Evolutionary conservation across 306 rosid genomes (phyloP).

Genomic region (Quercus robur): DNA sequence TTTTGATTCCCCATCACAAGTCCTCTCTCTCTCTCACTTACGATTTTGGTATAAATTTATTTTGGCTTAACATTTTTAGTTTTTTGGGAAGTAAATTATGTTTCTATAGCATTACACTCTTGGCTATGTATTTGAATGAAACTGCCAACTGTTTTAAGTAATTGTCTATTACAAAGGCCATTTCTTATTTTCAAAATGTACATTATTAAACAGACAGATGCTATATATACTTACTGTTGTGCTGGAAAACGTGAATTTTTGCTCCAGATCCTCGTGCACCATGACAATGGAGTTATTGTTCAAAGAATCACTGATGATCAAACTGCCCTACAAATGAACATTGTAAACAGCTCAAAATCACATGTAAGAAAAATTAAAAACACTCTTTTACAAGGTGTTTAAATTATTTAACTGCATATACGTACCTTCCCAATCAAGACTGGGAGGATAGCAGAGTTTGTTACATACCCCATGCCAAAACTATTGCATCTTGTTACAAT

Average conservation of each 20-base stretch:
- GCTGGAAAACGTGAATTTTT: constrained; percentile 74
- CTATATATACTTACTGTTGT: constrained; percentile 41
- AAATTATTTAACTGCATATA: background rate
- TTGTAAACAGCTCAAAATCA: too few species aligned
- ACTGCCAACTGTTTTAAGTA: too few species aligned
- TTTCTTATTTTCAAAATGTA: background rate
- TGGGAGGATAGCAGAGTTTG: constrained; percentile 83
- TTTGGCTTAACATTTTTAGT: too few species aligned
- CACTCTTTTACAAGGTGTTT: background rate
- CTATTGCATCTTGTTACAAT: constrained; percentile 56
- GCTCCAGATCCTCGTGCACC: constrained; percentile 97
- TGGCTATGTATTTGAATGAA: too few species aligned
- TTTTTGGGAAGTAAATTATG: too few species aligned
- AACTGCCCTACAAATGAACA: constrained; percentile 47
- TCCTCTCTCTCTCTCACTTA: too few species aligned
- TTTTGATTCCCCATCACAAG: too few species aligned
- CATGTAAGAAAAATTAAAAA: background rate
- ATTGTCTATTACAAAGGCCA: too few species aligned
- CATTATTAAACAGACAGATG: background rate
- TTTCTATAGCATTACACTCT: too few species aligned
- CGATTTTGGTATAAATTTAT: too few species aligned
- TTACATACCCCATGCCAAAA: constrained; percentile 87
- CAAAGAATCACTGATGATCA: constrained; percentile 82
- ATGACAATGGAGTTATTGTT: constrained; percentile 81
- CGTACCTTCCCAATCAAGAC: constrained; percentile 69